Base-by-base conservation (phyloP, 2,329 filamentous ascomycete species). In the Trichoderma sp. region DNA sequence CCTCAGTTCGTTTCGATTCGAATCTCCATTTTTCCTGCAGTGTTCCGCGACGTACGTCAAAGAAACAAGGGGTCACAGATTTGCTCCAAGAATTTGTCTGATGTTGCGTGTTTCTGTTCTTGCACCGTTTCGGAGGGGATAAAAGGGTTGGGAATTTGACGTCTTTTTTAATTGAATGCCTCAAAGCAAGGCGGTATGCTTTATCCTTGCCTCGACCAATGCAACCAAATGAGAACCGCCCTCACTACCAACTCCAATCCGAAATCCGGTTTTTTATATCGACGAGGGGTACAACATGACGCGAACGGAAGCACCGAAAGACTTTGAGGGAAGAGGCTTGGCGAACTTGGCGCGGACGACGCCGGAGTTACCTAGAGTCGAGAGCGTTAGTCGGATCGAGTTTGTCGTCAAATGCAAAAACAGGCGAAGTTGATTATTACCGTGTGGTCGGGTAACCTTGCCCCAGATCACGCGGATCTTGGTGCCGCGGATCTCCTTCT, bases 381-480 rank as follows among this genome's bases (percentile, higher is more conserved):
- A 12, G 39, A 34, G 45, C 44, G 43, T 52, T 63, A 64, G 63
- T 34, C 43, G 45, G 43, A 58, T 61, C 26, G 15, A 47, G 26
- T 9, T 62, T 24, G 65, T 24, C 24, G 34, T 43, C 39, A 28
- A 5, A 14, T 14, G 7, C 44, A 44, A 44, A 34, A 51, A 43
- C 43, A 67, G 63, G 26, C 41, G 63, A 56, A 67, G 80, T 83
- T 14, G 10, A 14, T 39, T 10, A 50, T 51, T 91, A 94, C 91
- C 94, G 84, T 98, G 94, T 80, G 93, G 90, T 79, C 93, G 87
- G 80, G 92, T 96, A 80, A 98, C 90, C 87, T 97, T 97, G 86
- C 94, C 94, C 93, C 93, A 98, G 86, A 98, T 97, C 75, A 98
- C 90, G 79, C 94, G 89, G 84, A 98, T 96, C 90, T 98, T 98